phyloP scores from a whole-genome alignment of 2,329 filamentous ascomycete genomes.

The Moelleriella libera region DNA sequence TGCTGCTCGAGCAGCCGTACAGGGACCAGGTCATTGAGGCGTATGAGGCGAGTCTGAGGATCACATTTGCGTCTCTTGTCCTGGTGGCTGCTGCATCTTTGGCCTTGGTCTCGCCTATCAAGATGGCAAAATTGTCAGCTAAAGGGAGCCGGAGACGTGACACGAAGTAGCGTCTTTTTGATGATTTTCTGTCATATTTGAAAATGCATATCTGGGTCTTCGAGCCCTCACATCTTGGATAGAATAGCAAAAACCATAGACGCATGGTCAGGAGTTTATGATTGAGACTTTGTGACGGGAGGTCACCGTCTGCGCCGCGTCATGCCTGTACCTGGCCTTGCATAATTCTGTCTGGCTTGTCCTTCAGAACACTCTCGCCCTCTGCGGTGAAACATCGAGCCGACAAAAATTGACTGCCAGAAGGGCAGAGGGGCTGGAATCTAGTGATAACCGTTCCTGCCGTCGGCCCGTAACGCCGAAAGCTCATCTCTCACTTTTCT shows the following conservation, averaged over 20 bases:
- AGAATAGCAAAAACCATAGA: too few relatives aligned
- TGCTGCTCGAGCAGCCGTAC: slow-evolving; percentile 27
- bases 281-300: too few relatives aligned
- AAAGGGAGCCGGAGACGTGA: slow-evolving; percentile 14
- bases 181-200: not conserved
- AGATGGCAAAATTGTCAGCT: slow-evolving; percentile 35
- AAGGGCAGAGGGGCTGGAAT: not conserved
- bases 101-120: slow-evolving; percentile 33
- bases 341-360: too few relatives aligned
- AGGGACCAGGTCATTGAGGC: slow-evolving; percentile 39
- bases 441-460: slow-evolving; percentile 23
- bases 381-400: too few relatives aligned
- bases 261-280: too few relatives aligned
- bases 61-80: slow-evolving; percentile 29
- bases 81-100: slow-evolving; percentile 33
- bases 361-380: too few relatives aligned
- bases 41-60: slow-evolving; percentile 35
- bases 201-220: too few relatives aligned
- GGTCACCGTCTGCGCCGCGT: too few relatives aligned
- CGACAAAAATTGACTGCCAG: too few relatives aligned
- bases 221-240: too few relatives aligned
- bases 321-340: too few relatives aligned
- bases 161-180: not conserved
- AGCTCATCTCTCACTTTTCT: slow-evolving; percentile 65
- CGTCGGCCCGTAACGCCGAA: slow-evolving; percentile 33